phyloP scores from a whole-genome alignment of 805 yeast genomes.

The Candida ipomoeae region DNA sequence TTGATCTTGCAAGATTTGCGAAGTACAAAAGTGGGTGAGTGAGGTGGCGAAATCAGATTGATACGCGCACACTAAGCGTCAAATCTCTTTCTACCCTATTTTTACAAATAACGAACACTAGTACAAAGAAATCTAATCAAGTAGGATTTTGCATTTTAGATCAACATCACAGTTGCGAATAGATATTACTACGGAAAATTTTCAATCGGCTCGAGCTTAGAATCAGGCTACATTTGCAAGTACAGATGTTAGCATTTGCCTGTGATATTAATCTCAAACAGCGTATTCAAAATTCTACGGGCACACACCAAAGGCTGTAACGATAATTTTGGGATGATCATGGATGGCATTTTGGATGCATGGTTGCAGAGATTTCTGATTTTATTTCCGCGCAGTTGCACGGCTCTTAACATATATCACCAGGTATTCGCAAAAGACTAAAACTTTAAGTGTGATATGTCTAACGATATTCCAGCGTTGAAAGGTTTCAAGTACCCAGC shows the following conservation, averaged over 20 bases:
- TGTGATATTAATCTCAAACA: neutral
- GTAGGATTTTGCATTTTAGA: no score
- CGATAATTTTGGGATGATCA: neutral
- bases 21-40: neutral
- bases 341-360: neutral
- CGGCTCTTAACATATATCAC: neutral
- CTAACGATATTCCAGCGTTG: conserved; percentile 2
- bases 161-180: neutral
- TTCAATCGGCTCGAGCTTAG: no score
- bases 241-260: no score
- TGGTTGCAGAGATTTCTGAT: neutral
- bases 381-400: conserved; percentile 1
- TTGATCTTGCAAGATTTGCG: neutral
- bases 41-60: conserved; percentile 8
- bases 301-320: neutral
- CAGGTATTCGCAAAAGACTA: neutral
- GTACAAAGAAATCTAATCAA: neutral
- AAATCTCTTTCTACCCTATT: neutral
- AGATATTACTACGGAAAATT: neutral
- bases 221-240: no score
- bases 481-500: conserved; percentile 68
- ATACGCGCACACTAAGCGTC: neutral
- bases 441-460: neutral
- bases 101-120: neutral
- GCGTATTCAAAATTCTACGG: neutral